Percentiles rank a stretch among this genome's conserved stretches.
Conservation (phyloP, 164 flowering plant genomes). For the Aristolochia contorta region DNA sequence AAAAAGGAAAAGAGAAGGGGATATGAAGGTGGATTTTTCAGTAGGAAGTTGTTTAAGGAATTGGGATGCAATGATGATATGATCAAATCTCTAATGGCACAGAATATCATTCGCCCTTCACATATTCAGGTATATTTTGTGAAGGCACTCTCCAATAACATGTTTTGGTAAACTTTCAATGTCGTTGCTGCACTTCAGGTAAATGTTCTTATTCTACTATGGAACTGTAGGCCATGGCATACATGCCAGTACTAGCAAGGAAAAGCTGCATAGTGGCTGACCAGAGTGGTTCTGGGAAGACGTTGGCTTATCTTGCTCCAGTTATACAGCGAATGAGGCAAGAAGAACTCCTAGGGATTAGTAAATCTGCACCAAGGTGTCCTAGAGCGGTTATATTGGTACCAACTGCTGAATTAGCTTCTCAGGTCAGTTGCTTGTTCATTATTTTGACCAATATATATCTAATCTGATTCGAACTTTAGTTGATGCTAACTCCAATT, state of each 20-base stretch:
- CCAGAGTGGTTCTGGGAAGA: slow-evolving; percentile 99
- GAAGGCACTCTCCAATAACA: not conserved
- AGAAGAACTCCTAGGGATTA: slow-evolving; percentile 79
- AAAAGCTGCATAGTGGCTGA: slow-evolving; percentile 87
- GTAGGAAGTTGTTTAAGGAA: slow-evolving; percentile 56
- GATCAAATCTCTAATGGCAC: slow-evolving; percentile 51
- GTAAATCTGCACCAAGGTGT: slow-evolving; percentile 50
- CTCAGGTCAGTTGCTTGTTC: slow-evolving; percentile 53
- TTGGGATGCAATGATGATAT: slow-evolving; percentile 60
- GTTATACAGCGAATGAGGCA: slow-evolving; percentile 69
- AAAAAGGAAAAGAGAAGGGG: slow-evolving; percentile 18
- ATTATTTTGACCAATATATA: not conserved
- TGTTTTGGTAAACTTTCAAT: not conserved
- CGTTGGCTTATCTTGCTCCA: slow-evolving; percentile 85
- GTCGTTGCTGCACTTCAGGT: not conserved
- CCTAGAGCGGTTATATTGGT: slow-evolving; percentile 75
- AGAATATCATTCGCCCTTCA: slow-evolving; percentile 55
- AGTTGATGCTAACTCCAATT: too few species aligned
- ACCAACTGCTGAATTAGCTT: slow-evolving; percentile 95
- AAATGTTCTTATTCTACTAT: not conserved
- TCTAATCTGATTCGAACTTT: too few species aligned
- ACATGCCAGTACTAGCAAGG: slow-evolving; percentile 48
- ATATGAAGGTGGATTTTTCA: slow-evolving; percentile 43
- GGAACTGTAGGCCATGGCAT: slow-evolving; percentile 68
- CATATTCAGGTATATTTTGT: slow-evolving; percentile 66